Evolutionary conservation across 139 green algal species (phyloP), one percentile per base, ranked within the genome.

Genomic region (Raphidocelis subcapitata): DNA sequence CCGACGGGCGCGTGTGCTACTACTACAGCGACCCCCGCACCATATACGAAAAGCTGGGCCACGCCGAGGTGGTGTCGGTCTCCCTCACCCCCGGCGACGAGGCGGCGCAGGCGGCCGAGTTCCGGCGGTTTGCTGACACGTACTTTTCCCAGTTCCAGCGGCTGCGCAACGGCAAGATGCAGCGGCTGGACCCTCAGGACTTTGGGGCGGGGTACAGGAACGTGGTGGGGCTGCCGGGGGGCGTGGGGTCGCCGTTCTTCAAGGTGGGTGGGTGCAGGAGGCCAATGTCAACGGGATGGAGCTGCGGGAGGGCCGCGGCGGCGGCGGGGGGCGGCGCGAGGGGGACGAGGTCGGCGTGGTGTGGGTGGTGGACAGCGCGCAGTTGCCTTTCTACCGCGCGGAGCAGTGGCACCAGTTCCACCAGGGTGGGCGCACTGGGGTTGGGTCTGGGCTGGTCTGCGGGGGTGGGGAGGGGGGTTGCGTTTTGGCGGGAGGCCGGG

Each of bases 351-450:
- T 77, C 29, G 67, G 67, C 35, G 71, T 77, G 62, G 78, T 92
- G 35, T 92, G 83, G 81, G 78, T 92, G 24, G 79, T 94, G 37
- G 91, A 97, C 79, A 89, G 81, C 29, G 72, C 75, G 55, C 31
- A 75, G 64, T 74, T 95, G 59, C 85, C 84, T 16, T 96, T 96
- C 74, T 85, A 95, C 82, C 79, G 65, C 5, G 93, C 93, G 3
- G 93, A 97, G 81, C 24, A 65, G 65, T 97, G 95, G 82, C 93
- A 97, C 74, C 93, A 97, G 83, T 96, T 92, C 80, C 92, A 97
- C 84, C 82, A 91, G 61, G 91, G 86, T 21, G 84, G 92, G 12
- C 83, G 82, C 64, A 85, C n/a, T n/a, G n/a, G n/a, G n/a, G n/a
- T n/a, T n/a, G n/a, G n/a, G n/a, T n/a, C n/a, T n/a, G n/a, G n/a